A percentile compares a stretch with the other conserved stretches of the same genome.
phyloP scores from a whole-genome alignment of 2,329 filamentous ascomycete genomes.

The Niveomyces coronatus region DNA sequence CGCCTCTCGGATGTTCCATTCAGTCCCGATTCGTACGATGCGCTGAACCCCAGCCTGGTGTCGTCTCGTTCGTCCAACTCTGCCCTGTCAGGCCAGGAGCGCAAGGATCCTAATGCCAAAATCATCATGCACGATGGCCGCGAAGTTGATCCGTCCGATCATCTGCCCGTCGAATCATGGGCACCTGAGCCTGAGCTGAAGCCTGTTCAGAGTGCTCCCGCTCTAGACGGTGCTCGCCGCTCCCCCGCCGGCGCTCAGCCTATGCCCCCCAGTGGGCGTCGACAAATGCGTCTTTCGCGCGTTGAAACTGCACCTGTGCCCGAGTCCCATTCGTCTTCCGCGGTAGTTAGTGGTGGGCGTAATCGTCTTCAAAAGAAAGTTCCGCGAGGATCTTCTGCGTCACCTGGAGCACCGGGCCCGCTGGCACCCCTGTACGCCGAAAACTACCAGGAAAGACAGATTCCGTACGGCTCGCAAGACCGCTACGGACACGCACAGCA shows the following conservation, averaged over 20 bases:
- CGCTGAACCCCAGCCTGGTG: conserved; percentile 51
- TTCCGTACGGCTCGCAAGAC: conserved; percentile 21
- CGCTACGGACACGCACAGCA: conserved; percentile 27
- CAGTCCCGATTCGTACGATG: conserved; percentile 65
- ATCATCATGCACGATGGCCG: conserved; percentile 68
- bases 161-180: conserved; percentile 67
- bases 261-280: conserved; percentile 38
- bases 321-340: conserved; percentile 23
- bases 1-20: conserved; percentile 56
- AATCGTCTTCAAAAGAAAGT: conserved; percentile 57
- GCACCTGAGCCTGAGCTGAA: conserved; percentile 61
- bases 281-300: conserved; percentile 38
- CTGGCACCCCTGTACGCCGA: conserved; percentile 43
- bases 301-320: conserved; percentile 34
- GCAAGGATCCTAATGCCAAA: conserved; percentile 50
- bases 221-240: conserved; percentile 29
- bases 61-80: conserved; percentile 22
- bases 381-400: conserved; percentile 32
- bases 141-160: conserved; percentile 71
- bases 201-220: conserved; percentile 17
- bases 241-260: conserved; percentile 43
- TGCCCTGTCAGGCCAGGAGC: conserved; percentile 22
- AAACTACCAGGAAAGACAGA: conserved; percentile 37
- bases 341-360: conserved; percentile 31
- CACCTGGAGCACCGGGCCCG: conserved; percentile 34